Evolutionary conservation across 2,329 filamentous ascomycete species (phyloP), one percentile per base, ranked within the genome.

Genomic region (Periglandula ipomoeae): DNA sequence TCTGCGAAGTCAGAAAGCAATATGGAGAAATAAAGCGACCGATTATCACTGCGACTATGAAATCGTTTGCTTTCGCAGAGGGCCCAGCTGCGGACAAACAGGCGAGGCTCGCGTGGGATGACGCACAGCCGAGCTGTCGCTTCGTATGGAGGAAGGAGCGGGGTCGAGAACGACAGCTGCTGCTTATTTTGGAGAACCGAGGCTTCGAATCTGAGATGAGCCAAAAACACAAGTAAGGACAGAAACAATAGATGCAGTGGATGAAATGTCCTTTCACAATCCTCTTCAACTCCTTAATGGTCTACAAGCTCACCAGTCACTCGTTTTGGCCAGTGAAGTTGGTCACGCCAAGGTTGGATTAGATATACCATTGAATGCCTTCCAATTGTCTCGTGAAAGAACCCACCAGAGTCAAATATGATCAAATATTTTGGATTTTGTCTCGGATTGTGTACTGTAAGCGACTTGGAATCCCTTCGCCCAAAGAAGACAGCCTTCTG

Each of bases 21-120:
- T n/a, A 9, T 24, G 17, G 15, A 27, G 35, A 27, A 43, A 38
- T 35, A 20, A 42, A 22, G 37, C 40, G 45, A 37, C 20, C 37
- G 24, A 30, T 38, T 24, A 2, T 35, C 9, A 19, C 23, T 38
- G 39, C 22, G 39, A 15, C 27, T 11, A 32, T 20, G 19, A 23
- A 34, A 19, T 19, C 37, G 26, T 41, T 47, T 41, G 26, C 45
- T 19, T 41, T 19, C 15, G 20, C 13, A 40, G 35, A n/a, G 35
- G 20, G 5, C 19, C 44, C 11, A 48, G 23, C 9, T 10, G n/a
- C 27, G 23, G 11, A 5, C 22, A 42, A 48, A 48, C 39, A 48
- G 39, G 46, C 46, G 46, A 48, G 30, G 15, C 13, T 48, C 30
- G 39, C 30, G 46, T 27, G 30, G 19, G 39, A 48, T 48, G 46